phyloP scores from a whole-genome alignment of 1,284 basidiomycete genomes.

The Apiotrichum gracile region DNA sequence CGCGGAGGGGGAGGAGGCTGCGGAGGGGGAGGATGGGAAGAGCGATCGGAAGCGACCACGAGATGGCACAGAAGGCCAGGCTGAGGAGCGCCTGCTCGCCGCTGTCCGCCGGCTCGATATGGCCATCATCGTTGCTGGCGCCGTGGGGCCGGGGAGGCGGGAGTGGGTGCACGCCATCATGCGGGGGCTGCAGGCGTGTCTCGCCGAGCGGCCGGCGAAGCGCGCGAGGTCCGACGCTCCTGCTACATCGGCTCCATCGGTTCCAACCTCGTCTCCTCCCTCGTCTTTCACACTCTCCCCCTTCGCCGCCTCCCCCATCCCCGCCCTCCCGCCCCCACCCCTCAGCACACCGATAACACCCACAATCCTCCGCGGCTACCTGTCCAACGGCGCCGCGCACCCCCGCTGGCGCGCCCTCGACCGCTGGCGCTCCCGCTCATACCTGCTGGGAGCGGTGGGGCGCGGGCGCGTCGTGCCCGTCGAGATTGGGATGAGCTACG shows the following conservation, averaged over 20 bases:
- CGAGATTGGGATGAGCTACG: conserved; percentile 82
- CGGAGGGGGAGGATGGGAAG: background rate
- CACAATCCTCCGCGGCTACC: conserved; percentile 64
- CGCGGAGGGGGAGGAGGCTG: background rate
- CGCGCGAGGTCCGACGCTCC: background rate
- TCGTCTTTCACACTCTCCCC: background rate
- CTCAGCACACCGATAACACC: conserved; percentile 63
- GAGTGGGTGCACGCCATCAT: conserved; percentile 62
- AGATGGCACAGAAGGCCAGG: background rate
- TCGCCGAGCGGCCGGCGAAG: background rate
- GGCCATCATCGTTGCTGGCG: conserved; percentile 77
- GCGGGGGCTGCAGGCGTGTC: background rate
- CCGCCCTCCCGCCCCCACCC: conserved; percentile 53
- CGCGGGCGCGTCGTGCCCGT: conserved; percentile 80
- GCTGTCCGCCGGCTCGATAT: conserved; percentile 55
- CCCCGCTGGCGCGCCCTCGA: conserved; percentile 52
- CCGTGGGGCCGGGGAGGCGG: conserved; percentile 58
- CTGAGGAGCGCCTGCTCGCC: background rate
- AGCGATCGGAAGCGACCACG: too few species aligned
- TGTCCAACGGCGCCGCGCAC: conserved; percentile 61
- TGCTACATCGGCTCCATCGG: background rate
- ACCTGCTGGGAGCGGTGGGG: conserved; percentile 64
- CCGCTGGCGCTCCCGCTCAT: conserved; percentile 63
- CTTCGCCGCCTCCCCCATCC: conserved; percentile 39
- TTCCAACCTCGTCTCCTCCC: background rate